Evolutionary conservation across 2,329 filamentous ascomycete species (phyloP).

Genomic region (Colletotrichum noveboracense): DNA sequence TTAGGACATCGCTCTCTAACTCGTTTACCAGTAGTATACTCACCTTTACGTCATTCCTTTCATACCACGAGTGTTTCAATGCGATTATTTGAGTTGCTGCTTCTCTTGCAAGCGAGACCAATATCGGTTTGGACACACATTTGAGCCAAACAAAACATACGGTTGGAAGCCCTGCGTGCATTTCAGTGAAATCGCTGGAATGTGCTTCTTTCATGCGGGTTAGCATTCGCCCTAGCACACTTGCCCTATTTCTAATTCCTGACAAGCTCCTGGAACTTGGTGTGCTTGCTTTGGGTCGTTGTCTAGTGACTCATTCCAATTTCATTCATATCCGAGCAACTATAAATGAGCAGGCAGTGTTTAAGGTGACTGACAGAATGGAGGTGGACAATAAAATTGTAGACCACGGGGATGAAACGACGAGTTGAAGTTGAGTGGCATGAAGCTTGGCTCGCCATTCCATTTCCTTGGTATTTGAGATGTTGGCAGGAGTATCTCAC

Average conservation of each 20-base stretch:
- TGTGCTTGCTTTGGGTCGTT: background rate
- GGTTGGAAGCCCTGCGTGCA: background rate
- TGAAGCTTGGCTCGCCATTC: background rate
- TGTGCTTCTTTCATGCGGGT: background rate
- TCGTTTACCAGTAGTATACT: too few species aligned
- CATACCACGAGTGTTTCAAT: too few species aligned
- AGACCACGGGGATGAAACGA: background rate
- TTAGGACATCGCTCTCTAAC: too few species aligned
- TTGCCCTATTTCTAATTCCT: background rate
- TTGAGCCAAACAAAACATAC: background rate
- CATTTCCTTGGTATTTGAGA: background rate
- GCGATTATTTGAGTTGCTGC: too few species aligned
- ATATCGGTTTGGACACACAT: background rate
- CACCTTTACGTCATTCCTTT: too few species aligned
- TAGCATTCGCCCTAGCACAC: background rate
- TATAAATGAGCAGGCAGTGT: background rate
- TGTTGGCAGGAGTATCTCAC: background rate
- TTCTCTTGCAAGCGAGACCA: background rate
- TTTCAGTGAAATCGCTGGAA: background rate
- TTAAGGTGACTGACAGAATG: background rate
- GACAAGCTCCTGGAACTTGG: background rate
- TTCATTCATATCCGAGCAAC: background rate
- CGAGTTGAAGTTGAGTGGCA: background rate
- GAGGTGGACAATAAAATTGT: background rate
- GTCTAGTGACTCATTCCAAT: background rate